Percentiles rank a stretch among this genome's conserved stretches.
These are phyloP conservation scores for Schwanniomyces polymorphus DNA, from an alignment of 805 yeast species.

Conservation along the genomic window DNA sequence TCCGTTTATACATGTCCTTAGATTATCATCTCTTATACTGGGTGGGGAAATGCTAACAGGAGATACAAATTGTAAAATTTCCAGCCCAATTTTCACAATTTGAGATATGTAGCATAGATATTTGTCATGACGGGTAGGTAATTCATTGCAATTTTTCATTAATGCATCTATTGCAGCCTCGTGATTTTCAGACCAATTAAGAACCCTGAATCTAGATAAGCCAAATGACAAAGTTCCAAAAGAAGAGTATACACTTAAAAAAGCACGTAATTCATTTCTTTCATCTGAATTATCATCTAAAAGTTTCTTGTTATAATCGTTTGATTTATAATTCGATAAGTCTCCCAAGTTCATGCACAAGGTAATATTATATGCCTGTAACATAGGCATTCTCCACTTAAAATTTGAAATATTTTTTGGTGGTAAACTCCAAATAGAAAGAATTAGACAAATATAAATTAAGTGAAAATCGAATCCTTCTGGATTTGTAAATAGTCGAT, in stretches of 20 bases:
- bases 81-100: conserved; percentile 51
- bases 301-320: background rate
- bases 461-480: conserved; percentile 43
- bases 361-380: conserved; percentile 45
- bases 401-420: conserved; percentile 53
- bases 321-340: conserved; percentile 22
- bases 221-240: conserved; percentile 53
- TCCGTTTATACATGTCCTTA: no score
- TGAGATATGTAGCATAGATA: conserved; percentile 46
- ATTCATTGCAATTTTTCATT: conserved; percentile 11
- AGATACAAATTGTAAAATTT: conserved; percentile 41
- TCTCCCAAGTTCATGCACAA: conserved; percentile 51
- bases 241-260: conserved; percentile 49
- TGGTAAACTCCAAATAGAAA: conserved; percentile 55
- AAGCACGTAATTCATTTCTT: conserved; percentile 37
- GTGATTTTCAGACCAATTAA: conserved; percentile 47
- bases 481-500: conserved; percentile 40
- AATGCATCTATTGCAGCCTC: conserved; percentile 26
- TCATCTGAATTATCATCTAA: conserved; percentile 22
- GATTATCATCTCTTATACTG: background rate
- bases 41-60: conserved; percentile 18
- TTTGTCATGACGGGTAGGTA: conserved; percentile 36
- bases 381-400: conserved; percentile 49
- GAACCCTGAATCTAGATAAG: conserved; percentile 50
- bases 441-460: conserved; percentile 43